A percentile compares a stretch with the other conserved stretches of the same genome.
Conservation (phyloP, 331 rosid genomes). For the Quercus phellos region DNA sequence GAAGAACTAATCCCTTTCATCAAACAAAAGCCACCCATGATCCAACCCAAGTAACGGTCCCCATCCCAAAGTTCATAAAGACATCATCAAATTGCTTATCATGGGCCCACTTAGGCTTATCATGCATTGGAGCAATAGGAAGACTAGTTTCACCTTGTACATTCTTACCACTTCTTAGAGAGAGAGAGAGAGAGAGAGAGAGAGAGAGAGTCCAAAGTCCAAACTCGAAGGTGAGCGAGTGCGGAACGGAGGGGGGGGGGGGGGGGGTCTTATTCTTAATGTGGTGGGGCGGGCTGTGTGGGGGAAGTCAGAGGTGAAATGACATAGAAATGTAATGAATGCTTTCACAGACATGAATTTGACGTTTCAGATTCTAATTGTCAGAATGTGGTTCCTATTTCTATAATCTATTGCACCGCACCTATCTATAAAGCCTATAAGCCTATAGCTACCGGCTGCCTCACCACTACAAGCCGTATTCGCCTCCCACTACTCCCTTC, state of each 20-base stretch:
- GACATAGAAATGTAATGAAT: constrained; percentile 58
- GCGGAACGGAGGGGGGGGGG: constrained; percentile 43
- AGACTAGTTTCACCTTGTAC: too few species aligned
- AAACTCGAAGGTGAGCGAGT: constrained; percentile 37
- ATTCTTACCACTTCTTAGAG: not conserved
- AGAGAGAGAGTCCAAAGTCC: constrained; percentile 13
- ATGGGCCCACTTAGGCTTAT: not conserved
- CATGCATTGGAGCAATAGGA: too few species aligned
- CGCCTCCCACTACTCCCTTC: not conserved
- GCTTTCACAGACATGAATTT: constrained; percentile 55
- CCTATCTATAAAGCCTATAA: too few species aligned
- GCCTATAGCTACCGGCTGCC: not conserved
- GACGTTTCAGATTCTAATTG: constrained; percentile 91
- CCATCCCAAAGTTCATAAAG: not conserved
- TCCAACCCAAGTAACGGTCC: not conserved
- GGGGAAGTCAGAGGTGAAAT: constrained; percentile 59
- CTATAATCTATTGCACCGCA: too few species aligned
- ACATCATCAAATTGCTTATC: not conserved
- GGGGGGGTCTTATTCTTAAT: constrained; percentile 14
- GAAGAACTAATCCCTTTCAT: constrained; percentile 28
- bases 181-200: not conserved
- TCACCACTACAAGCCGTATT: not conserved
- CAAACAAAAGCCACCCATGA: too few species aligned
- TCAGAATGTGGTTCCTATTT: constrained; percentile 29
- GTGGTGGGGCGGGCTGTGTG: not conserved